Evolutionary conservation across 2,329 filamentous ascomycete genomes (phyloP).

Genomic region (Botrytis fragariae): DNA sequence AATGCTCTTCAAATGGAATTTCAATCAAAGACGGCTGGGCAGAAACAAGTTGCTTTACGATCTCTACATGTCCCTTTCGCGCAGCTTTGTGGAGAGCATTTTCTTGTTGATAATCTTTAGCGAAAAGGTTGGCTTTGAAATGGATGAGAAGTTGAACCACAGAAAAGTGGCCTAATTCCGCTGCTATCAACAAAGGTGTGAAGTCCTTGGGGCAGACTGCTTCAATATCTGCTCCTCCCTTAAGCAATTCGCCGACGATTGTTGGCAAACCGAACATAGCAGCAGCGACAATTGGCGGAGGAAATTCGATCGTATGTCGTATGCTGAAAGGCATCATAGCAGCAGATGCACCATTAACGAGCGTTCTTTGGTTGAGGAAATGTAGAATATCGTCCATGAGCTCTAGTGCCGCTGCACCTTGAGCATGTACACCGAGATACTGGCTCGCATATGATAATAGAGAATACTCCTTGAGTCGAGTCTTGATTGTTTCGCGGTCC

Average conservation of each 20-base stretch:
- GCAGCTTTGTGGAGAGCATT: constrained; percentile 6
- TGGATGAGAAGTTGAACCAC: not conserved
- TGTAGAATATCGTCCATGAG: not conserved
- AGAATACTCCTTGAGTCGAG: constrained; percentile 27
- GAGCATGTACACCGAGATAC: constrained; percentile 39
- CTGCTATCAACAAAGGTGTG: constrained; percentile 10
- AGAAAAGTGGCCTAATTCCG: not conserved
- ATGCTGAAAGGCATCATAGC: not conserved
- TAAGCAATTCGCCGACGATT: not conserved
- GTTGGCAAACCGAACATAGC: constrained; percentile 1
- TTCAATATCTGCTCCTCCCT: not conserved
- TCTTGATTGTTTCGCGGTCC: not conserved
- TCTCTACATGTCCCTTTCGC: not conserved
- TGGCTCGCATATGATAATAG: constrained; percentile 38
- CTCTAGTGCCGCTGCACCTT: not conserved
- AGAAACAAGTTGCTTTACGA: constrained; percentile 2
- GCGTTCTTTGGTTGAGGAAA: constrained; percentile 1
- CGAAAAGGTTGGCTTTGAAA: not conserved
- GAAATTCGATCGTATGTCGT: not conserved
- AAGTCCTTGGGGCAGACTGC: not conserved
- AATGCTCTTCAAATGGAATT: not conserved
- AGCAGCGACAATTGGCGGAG: not conserved
- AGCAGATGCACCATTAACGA: not conserved
- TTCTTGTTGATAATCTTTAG: not conserved
- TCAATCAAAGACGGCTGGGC: not conserved